Conservation (phyloP, 495 filamentous ascomycete species). For the Podospora pseudocomata region DNA sequence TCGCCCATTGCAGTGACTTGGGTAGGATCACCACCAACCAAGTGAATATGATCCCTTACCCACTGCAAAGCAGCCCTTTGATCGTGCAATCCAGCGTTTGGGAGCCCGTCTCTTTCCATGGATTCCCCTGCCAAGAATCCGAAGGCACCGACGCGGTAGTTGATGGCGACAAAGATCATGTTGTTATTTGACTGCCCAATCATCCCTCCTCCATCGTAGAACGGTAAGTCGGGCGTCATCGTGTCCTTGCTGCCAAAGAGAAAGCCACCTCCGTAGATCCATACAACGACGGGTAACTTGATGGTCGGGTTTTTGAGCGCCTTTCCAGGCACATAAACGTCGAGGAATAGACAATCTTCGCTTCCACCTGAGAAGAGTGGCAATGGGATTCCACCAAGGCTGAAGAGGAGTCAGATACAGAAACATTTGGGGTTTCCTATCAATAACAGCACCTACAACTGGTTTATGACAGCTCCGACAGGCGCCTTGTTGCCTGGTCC, state of each 20-base stretch:
- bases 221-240: neutral
- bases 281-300: slow-evolving; percentile 11
- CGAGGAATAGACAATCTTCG: slow-evolving; percentile 17
- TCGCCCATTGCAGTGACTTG: slow-evolving; percentile 67
- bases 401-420: neutral
- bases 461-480: slow-evolving; percentile 36
- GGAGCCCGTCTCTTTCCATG: slow-evolving; percentile 2
- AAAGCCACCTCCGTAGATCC: slow-evolving; percentile 36
- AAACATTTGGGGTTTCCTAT: no score
- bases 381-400: slow-evolving; percentile 35
- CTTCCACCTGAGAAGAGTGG: slow-evolving; percentile 38
- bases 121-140: slow-evolving; percentile 23
- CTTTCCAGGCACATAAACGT: slow-evolving; percentile 10
- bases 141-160: slow-evolving; percentile 29
- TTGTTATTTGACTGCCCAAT: slow-evolving; percentile 19
- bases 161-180: slow-evolving; percentile 33
- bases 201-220: slow-evolving; percentile 6
- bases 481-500: slow-evolving; percentile 36
- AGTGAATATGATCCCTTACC: slow-evolving; percentile 43
- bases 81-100: slow-evolving; percentile 33
- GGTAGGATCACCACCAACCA: slow-evolving; percentile 62
- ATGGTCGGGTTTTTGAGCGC: slow-evolving; percentile 3
- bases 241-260: slow-evolving; percentile 29
- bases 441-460: slow-evolving; percentile 26
- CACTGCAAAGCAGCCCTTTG: slow-evolving; percentile 30